phyloP scores from a whole-genome alignment of 2,329 filamentous ascomycete genomes.

The Colletotrichum lini region DNA sequence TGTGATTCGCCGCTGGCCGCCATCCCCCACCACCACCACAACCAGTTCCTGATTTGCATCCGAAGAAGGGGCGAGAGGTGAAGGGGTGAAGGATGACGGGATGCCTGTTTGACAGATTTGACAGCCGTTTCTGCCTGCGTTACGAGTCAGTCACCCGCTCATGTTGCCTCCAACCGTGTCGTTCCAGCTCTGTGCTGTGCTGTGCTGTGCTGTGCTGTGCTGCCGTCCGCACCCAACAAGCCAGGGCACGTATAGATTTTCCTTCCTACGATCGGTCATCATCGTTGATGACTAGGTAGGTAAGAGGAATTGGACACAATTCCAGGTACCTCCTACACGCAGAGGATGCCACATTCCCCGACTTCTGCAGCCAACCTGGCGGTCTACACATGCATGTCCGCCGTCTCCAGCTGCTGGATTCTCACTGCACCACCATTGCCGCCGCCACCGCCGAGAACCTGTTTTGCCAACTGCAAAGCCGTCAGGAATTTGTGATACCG shows the following conservation, averaged over 20 bases:
- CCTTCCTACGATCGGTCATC: neutral
- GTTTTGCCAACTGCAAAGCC: neutral
- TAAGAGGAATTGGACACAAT: neutral
- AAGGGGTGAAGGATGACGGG: neutral
- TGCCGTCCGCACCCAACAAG: too few species aligned
- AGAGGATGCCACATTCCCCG: neutral
- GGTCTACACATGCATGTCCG: neutral
- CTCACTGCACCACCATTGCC: neutral
- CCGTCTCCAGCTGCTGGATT: neutral
- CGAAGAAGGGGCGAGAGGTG: too few species aligned
- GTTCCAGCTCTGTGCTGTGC: too few species aligned
- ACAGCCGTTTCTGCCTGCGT: neutral
- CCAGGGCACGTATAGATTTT: too few species aligned
- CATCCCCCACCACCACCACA: neutral
- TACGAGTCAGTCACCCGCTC: too few species aligned
- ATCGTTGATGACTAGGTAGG: neutral
- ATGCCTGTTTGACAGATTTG: constrained; percentile 14
- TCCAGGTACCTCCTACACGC: neutral
- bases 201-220: too few species aligned
- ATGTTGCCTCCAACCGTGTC: too few species aligned
- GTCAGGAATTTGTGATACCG: constrained; percentile 14
- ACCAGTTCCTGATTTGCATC: neutral
- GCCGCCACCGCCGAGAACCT: neutral
- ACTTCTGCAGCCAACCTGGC: neutral
- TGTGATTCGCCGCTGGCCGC: constrained; percentile 17